These are phyloP conservation scores for Rutstroemia sp. DNA, from an alignment of 2,329 filamentous ascomycete species.

Conservation along the genomic window DNA sequence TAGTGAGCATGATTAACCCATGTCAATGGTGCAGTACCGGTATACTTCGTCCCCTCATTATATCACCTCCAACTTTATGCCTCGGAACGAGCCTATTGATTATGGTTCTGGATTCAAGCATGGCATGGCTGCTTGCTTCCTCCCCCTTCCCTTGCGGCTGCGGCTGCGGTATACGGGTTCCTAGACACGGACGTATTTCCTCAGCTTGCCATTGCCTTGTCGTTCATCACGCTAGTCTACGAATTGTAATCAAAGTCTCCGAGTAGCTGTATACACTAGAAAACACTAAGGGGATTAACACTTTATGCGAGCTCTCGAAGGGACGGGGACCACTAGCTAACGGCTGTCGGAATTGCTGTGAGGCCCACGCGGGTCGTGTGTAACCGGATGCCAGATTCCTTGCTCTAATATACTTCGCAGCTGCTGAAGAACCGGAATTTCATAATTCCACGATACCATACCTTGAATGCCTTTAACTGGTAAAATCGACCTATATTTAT, in stretches of 20 bases:
- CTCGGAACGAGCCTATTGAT: too few species aligned
- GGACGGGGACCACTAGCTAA: background rate
- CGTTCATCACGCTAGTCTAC: background rate
- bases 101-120: too few species aligned
- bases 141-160: background rate
- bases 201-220: background rate
- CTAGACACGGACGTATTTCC: background rate
- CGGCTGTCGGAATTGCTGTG: background rate
- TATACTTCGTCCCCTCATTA: too few species aligned
- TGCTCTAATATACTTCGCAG: background rate
- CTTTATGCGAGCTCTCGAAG: background rate
- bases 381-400: background rate
- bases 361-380: background rate
- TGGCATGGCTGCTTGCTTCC: background rate
- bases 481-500: background rate
- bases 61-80: too few species aligned
- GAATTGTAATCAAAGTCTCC: background rate
- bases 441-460: background rate
- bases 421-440: conserved; percentile 1
- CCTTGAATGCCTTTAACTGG: background rate
- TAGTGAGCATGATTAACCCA: too few species aligned
- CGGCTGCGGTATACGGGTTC: background rate
- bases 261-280: background rate
- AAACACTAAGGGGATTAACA: background rate
- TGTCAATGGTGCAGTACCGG: too few species aligned